Base-by-base conservation (phyloP, 2,329 filamentous ascomycete species). In the Xylariaceae sp. region DNA sequence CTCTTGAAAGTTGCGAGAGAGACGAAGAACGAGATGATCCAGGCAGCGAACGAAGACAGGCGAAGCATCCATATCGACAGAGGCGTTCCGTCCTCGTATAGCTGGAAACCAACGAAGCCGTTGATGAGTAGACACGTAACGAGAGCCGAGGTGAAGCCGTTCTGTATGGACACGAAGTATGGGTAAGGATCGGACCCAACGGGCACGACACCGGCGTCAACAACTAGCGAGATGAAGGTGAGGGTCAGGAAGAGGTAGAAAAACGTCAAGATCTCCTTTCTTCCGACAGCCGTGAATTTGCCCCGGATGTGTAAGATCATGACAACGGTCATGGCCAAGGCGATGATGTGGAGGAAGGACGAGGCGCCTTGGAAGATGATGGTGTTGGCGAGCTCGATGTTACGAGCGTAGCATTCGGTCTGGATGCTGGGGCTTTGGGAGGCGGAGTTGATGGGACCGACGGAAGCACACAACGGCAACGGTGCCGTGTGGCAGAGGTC, bases 261-360 rank as follows among this genome's bases (percentile, higher is more conserved):
- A 77, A 99, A 97, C 43, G 87, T 89, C 44, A 89, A 87, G 55
- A 85, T 83, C 69, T 85, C 81, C 66, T 82, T 82, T 51, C 81
- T 80, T 92, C 89, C 92, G 61, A 99, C 94, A 63, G 94, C 94
- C 18, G 94, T 99, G 70, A 99, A 99, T 73, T 99, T 99, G 62
- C 89, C 92, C 62, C 94, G 83, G 55, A 99, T 89, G 70, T 99
- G 94, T 57, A 99, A 78, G 54, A 99, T 90, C 94, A 99, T 99
- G 63, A 96, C 86, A 9, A 92, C 87, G 4, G 90, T 95, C 92
- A 99, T 96, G 61, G 85, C 75, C 52, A 99, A 76, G 12, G 92
- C 89, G 49, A 87, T 75, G 59, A 99, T 97, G 71, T 99, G 94
- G 73, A 94, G 89, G 65, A 92, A 90, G 54, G 89, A 89, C 18